These are phyloP conservation scores for Mucor saturninus DNA, from an alignment of 371 early-diverging fungal genomes.

Conservation along the genomic window DNA sequence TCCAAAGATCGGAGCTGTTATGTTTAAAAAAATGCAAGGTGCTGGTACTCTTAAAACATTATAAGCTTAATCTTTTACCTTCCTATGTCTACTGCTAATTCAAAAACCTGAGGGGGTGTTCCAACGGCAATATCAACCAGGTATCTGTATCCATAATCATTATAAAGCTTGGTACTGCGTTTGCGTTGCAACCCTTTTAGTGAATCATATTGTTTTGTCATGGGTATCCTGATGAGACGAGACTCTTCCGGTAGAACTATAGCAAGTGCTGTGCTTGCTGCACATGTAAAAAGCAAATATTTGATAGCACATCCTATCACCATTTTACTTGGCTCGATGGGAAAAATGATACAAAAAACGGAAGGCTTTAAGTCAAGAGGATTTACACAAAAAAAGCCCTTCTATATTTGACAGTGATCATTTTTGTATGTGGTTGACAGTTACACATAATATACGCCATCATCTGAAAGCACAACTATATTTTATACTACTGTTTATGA, in stretches of 20 bases:
- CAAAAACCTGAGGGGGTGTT: conserved; percentile 44
- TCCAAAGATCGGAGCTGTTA: conserved; percentile 47
- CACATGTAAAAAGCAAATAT: not conserved
- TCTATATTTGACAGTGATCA: no score
- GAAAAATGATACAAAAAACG: no score
- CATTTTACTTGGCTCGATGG: no score
- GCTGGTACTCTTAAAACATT: not conserved
- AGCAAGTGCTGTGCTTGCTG: not conserved
- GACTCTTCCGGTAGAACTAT: not conserved
- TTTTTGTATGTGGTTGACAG: no score
- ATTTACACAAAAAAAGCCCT: no score
- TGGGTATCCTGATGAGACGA: conserved; percentile 6
- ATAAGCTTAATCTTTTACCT: conserved; percentile 22
- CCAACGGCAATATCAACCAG: conserved; percentile 34
- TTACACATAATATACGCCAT: no score
- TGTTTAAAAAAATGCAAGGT: not conserved
- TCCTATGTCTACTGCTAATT: conserved; percentile 42
- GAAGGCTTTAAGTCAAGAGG: no score
- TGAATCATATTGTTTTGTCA: conserved; percentile 1
- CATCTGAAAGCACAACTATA: no score
- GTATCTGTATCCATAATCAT: conserved; percentile 31
- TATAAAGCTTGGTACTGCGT: conserved; percentile 24
- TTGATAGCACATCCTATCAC: not conserved
- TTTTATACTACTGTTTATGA: no score
- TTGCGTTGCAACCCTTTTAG: not conserved